Evolutionary conservation across 2,329 filamentous ascomycete genomes (phyloP).

Genomic region (Apiospora malaysiana): DNA sequence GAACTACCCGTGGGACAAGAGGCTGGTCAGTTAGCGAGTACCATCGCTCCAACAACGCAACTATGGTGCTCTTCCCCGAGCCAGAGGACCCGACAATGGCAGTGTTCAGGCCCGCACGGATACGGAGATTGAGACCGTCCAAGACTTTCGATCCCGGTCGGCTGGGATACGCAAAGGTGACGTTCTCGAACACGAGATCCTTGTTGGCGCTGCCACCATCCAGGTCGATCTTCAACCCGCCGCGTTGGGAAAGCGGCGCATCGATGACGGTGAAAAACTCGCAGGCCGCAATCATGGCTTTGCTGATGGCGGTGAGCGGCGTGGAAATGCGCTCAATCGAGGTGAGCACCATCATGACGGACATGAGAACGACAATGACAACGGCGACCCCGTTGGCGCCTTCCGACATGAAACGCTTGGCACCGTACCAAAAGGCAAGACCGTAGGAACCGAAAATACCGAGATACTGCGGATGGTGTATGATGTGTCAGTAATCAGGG

Average conservation of each 20-base stretch:
- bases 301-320: slow-evolving; percentile 58
- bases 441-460: slow-evolving; percentile 54
- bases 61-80: slow-evolving; percentile 66
- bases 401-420: slow-evolving; percentile 50
- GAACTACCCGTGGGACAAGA: slow-evolving; percentile 60
- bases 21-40: slow-evolving; percentile 61
- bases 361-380: slow-evolving; percentile 60
- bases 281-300: slow-evolving; percentile 59
- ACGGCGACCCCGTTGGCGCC: slow-evolving; percentile 53
- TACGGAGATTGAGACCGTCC: slow-evolving; percentile 49
- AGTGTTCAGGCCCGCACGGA: slow-evolving; percentile 54
- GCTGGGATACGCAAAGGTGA: slow-evolving; percentile 68
- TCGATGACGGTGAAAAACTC: slow-evolving; percentile 59
- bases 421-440: slow-evolving; percentile 67
- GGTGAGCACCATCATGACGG: slow-evolving; percentile 60
- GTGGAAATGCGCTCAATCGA: slow-evolving; percentile 60
- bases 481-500: not conserved
- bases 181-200: slow-evolving; percentile 57
- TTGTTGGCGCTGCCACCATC: slow-evolving; percentile 60
- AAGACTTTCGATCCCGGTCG: slow-evolving; percentile 48
- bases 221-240: slow-evolving; percentile 48
- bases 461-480: not conserved
- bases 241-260: slow-evolving; percentile 44
- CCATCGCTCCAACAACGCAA: slow-evolving; percentile 56
- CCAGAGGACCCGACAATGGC: slow-evolving; percentile 62